Base-by-base conservation (phyloP, 495 filamentous ascomycete genomes). In the Penicillium atrosanguineum region DNA sequence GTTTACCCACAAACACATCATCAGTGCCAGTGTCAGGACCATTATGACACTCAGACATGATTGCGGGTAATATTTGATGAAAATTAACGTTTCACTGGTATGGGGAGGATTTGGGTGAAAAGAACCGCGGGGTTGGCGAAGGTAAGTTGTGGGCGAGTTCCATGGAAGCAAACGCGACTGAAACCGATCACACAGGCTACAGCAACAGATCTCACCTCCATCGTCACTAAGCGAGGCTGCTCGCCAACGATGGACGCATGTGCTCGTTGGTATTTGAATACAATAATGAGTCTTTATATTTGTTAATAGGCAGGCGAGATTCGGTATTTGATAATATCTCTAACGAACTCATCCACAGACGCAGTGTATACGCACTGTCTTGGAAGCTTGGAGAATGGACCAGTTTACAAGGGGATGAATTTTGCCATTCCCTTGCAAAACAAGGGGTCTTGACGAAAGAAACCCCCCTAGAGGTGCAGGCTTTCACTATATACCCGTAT, bases 1-100 rank as follows among this genome's bases (percentile, higher is more conserved):
- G 34, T 4, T 53, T 67, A 25, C 69, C 71, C n/a, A 71, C 65
- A 14, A 50, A 39, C 18, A 38, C 23, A 6, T 20, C 38, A 7
- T 15, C n/a, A 40, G n/a, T 19, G 38, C 4, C n/a, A 1, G 11
- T 14, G 1, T 15, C n/a, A 40, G n/a, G 1, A 15, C 4, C n/a
- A 1, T 1, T 14, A 34, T 14, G 31, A 14, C 31, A 11, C 12
- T 34, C 9, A 34, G 31, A 34, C 31, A 34, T 34, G 31, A 14
- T 34, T 34, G 31, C 31, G 31, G 12, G 31, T 34, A 1, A 4
- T 14, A 34, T 0, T 34, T 34, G 14, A 14, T n/a, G n/a, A 40
- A 40, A 2, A 7, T 40, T 11, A 40, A 19, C 4, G n/a, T 34
- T 34, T 14, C 9, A 14, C 1, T 34, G 14, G 14, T 15, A 34